A percentile compares a stretch with the other conserved stretches of the same genome.
phyloP scores from a whole-genome alignment of 805 yeast species.

The Wickerhamiella slavikovae region DNA sequence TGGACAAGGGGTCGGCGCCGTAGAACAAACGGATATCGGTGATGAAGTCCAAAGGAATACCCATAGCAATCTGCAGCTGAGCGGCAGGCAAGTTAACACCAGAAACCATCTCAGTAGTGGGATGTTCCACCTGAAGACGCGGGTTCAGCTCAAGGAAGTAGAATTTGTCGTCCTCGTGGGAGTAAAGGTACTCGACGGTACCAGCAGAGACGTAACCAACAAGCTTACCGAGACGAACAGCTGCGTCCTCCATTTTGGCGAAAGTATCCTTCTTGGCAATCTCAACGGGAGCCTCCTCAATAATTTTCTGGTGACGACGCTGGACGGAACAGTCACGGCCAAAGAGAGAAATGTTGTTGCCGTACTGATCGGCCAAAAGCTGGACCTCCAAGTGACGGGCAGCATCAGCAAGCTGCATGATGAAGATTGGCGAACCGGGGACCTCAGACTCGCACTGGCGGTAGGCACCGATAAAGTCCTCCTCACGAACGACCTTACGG shows the following conservation, averaged over 20 bases:
- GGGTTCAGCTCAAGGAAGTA: constrained; percentile 95
- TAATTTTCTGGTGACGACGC: constrained; percentile 97
- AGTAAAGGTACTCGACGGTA: constrained; percentile 92
- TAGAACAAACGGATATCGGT: constrained; percentile 80
- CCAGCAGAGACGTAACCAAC: constrained; percentile 99
- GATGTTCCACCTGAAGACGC: constrained; percentile 98
- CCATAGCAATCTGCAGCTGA: constrained; percentile 98
- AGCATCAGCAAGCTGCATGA: constrained; percentile 91
- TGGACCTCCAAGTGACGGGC: constrained; percentile 98
- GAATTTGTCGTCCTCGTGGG: constrained; percentile 83
- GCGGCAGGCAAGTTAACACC: constrained; percentile 98
- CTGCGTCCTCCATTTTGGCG: constrained; percentile 85
- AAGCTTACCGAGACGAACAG: constrained; percentile 86
- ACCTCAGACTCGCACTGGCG: constrained; percentile 93
- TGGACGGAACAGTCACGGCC: constrained; percentile 99
- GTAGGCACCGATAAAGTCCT: constrained; percentile 54
- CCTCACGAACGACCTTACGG: constrained; percentile 78
- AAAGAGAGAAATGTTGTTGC: constrained; percentile 87
- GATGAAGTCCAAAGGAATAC: constrained; percentile 90
- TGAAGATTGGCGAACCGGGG: constrained; percentile 96
- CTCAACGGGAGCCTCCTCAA: constrained; percentile 98
- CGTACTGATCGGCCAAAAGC: constrained; percentile 92
- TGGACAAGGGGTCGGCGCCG: constrained; percentile 89
- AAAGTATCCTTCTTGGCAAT: constrained; percentile 76
- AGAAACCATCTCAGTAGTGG: constrained; percentile 98